These are phyloP conservation scores for Smittium culicis DNA, from an alignment of 371 early-diverging fungal species.

Conservation along the genomic window DNA sequence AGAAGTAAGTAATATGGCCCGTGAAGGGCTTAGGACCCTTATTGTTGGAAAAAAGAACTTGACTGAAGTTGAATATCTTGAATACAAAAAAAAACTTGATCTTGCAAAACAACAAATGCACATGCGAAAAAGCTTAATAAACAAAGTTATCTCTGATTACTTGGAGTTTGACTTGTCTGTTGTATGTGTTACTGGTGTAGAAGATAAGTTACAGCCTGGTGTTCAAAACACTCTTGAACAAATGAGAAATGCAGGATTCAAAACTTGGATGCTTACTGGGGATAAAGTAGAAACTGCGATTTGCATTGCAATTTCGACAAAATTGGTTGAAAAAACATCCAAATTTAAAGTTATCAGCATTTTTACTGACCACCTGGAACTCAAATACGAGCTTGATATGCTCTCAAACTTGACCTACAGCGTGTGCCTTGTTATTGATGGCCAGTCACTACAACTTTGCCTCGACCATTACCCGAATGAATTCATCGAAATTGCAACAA, in stretches of 20 bases:
- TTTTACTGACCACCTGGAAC: conserved; percentile 40
- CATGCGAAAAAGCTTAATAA: too few species aligned
- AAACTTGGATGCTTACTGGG: conserved; percentile 99
- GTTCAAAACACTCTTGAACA: conserved; percentile 86
- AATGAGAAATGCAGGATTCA: conserved; percentile 90
- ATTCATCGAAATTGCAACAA: conserved; percentile 68
- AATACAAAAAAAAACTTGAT: conserved; percentile 53
- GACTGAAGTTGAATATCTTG: conserved; percentile 52
- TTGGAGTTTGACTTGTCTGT: conserved; percentile 84
- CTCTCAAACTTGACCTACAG: conserved; percentile 31
- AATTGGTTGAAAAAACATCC: conserved; percentile 80
- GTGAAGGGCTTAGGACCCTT: conserved; percentile 97
- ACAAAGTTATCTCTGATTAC: conserved; percentile 44
- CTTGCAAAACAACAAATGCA: conserved; percentile 47
- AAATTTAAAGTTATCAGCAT: conserved; percentile 57
- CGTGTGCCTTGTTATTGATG: conserved; percentile 89
- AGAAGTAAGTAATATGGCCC: conserved; percentile 97
- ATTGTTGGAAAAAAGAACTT: conserved; percentile 82
- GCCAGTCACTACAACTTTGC: conserved; percentile 67
- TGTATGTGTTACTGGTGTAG: conserved; percentile 97
- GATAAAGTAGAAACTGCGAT: conserved; percentile 99
- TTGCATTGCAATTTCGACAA: conserved; percentile 88
- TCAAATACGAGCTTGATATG: conserved; percentile 48
- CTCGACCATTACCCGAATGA: conserved; percentile 60
- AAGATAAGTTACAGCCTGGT: conserved; percentile 95